Evolutionary conservation across 495 filamentous ascomycete genomes (phyloP).

Genomic region (Penicillium fimorum): DNA sequence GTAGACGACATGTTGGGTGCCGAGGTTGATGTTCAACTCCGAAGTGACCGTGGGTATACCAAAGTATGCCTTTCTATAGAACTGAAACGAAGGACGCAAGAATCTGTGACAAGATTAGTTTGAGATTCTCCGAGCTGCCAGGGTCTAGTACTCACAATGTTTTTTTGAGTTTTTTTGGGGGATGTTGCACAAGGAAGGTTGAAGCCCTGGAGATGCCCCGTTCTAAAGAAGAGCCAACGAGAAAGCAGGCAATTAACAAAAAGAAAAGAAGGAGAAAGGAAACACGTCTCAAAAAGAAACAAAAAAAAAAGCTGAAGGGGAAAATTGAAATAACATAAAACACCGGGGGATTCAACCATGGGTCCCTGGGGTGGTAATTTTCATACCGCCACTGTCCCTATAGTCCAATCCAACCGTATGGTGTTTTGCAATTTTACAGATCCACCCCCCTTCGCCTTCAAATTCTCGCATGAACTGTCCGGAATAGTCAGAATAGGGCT

Average conservation of each 20-base stretch:
- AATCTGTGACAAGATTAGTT: neutral
- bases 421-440: constrained; percentile 7
- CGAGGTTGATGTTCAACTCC: constrained; percentile 5
- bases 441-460: constrained; percentile 3
- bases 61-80: constrained; percentile 1
- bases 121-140: neutral
- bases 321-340: constrained; percentile 2
- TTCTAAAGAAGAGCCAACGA: constrained; percentile 12
- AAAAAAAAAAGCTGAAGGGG: neutral
- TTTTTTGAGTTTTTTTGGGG: neutral
- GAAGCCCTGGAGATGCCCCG: constrained; percentile 5
- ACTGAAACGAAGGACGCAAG: neutral
- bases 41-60: neutral
- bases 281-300: neutral
- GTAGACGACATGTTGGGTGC: constrained; percentile 54
- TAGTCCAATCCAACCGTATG: neutral
- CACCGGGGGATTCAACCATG: neutral
- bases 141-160: neutral
- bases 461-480: constrained; percentile 9
- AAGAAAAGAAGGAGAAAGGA: constrained; percentile 3
- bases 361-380: constrained; percentile 6
- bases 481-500: neutral
- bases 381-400: constrained; percentile 5
- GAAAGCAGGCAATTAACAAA: constrained; percentile 9
- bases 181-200: neutral